Base-by-base conservation (phyloP, 1,139 yeast species). In the Candida labiduridarum region DNA sequence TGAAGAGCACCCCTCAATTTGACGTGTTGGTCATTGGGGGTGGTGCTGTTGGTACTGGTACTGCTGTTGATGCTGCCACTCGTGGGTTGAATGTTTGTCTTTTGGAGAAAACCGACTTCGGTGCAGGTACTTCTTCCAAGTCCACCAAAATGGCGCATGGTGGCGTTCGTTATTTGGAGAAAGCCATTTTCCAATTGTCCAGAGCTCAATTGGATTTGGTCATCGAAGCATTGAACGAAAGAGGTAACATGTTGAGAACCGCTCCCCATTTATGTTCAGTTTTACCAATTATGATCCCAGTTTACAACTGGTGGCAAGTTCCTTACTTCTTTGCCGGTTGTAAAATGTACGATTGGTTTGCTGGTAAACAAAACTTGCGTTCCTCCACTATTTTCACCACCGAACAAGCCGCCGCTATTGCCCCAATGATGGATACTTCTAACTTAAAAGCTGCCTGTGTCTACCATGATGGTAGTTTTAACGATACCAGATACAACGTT, bases 101-200 rank as follows among this genome's bases (percentile, higher is more conserved):
- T 53, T 79, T 92, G 55, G 98, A 92, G 69, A 86, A 87, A 64
- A 84, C 83, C 58, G 98, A 92, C 72, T 92, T 87, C 66, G 96
- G 97, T 10, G 77, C 91, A 11, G 97, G 96, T 44, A 92, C 98
- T 14, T 88, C 96, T 4, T 90, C 97, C 31, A 87, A 92, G 63
- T 88, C 96, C n/a, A 92, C 98, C 49, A 92, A 92, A 72, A 89
- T 92, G 85, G 96, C 96, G 43, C 98, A 92, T 66, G 98, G 98
- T 57, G 98, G 98, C 65, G 97, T 92, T 48, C 80, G 98, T 63
- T 92, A 92, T 71, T 80, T 92, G 65, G 98, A 92, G 69, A 92
- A 92, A 74, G 98, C 98, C 36, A 84, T 92, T 61, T 89, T 90
- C 83, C 89, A 85, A 68, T 79, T 92, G 53, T 91, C 96, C 53